Evolutionary conservation across 257 asterid species (phyloP), one percentile per base, ranked within the genome.

Genomic region (Solanum pimpinellifolium): DNA sequence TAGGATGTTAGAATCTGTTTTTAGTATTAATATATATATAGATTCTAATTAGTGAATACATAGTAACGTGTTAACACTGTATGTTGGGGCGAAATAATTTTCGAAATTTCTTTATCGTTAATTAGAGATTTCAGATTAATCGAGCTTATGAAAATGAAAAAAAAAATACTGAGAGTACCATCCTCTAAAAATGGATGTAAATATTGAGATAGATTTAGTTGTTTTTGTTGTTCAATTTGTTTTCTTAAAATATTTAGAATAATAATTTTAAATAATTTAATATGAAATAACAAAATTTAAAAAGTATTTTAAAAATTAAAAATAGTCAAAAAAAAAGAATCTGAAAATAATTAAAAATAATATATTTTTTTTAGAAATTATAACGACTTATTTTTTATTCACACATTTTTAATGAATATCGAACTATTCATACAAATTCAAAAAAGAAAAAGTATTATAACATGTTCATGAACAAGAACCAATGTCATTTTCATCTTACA

Each of bases 61-160:
- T 70, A 70, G 2, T 16, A 31, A 27, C 39, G 14, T 27, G 11
- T 65, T 52, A 27, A 27, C 21, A 68, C 0, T 2, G 15, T 13
- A 5, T 27, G 11, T 13, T 29, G 2, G 1, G 0, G 35, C 1
- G 4, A 3, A 29, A 29, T 29, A 21, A 0, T 69, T 69, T 3
- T 29, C 1, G 0, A 7, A 29, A 13, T 69, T 0, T 16, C 12
- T 29, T 18, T 4, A 1, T 2, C 1, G 0, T 69, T 69, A 14
- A 1, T 65, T 6, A 52, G 62, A 52, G 23, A 0, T 52, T 52
- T 52, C 10, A 52, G 2, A 52, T 16, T 52, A 52, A 52, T 52
- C 23, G 2, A 52, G 10, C 1, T 52, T 16, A 3, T 16, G 10
- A 52, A 16, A 46, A 16, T 52, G 62, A 52, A 16, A 6, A 52